Evolutionary conservation across 2,329 filamentous ascomycete species (phyloP).

Genomic region (Colletotrichum sp.): DNA sequence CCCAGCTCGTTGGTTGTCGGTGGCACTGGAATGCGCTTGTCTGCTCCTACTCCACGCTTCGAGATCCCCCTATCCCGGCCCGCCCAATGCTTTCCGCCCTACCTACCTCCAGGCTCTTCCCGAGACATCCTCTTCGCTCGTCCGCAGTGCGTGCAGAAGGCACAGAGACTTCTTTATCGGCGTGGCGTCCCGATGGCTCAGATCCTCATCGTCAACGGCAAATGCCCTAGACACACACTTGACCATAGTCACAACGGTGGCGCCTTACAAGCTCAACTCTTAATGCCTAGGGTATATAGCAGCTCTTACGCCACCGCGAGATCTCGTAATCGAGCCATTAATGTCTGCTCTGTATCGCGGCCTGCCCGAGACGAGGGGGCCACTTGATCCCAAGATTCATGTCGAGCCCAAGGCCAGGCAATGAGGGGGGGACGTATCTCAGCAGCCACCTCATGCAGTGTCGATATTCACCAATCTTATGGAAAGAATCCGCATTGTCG

Average conservation of each 20-base stretch:
- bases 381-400: background rate
- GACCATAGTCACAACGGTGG: conserved; percentile 9
- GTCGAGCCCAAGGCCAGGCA: background rate
- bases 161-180: conserved; percentile 5
- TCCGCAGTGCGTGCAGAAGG: background rate
- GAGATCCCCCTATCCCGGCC: background rate
- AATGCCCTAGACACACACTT: background rate
- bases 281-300: background rate
- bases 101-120: background rate
- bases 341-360: background rate
- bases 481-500: background rate
- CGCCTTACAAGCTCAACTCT: background rate
- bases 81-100: background rate
- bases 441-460: background rate
- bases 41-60: background rate
- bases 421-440: background rate
- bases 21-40: background rate
- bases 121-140: background rate
- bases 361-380: conserved; percentile 2
- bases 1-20: background rate
- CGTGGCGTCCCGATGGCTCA: conserved; percentile 4
- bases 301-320: background rate
- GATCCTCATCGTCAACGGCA: conserved; percentile 13
- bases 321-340: conserved; percentile 16
- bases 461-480: background rate